phyloP scores from a whole-genome alignment of 768 basidiomycete genomes.

The Tylopilus intermedius region DNA sequence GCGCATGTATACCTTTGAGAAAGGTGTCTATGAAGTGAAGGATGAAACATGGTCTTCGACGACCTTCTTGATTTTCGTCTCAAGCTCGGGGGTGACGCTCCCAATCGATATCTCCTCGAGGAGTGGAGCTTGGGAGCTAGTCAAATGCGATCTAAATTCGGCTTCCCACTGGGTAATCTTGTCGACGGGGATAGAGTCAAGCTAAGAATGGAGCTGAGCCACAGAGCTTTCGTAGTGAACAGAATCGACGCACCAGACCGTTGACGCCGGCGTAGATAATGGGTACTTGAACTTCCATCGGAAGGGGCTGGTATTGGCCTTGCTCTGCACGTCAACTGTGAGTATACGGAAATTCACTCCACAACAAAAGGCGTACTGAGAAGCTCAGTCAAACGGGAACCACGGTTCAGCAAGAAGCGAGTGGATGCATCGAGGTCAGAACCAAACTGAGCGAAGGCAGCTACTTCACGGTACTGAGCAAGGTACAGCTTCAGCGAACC shows the following conservation, averaged over 20 bases:
- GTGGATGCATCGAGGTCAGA: conserved; percentile 99
- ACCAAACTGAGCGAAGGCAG: conserved; percentile 99
- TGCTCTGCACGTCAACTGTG: conserved; percentile 57
- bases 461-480: conserved; percentile 99
- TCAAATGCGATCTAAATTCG: conserved; percentile 86
- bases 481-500: conserved; percentile 99
- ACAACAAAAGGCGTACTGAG: conserved; percentile 51
- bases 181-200: conserved; percentile 93
- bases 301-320: conserved; percentile 93
- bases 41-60: conserved; percentile 85
- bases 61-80: conserved; percentile 91
- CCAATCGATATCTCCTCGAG: conserved; percentile 84
- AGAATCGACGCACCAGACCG: conserved; percentile 68
- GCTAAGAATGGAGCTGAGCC: conserved; percentile 37
- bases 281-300: conserved; percentile 96
- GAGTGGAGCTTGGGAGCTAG: conserved; percentile 65
- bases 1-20: conserved; percentile 8
- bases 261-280: conserved; percentile 99
- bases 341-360: conserved; percentile 4
- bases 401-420: conserved; percentile 95
- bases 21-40: conserved; percentile 54
- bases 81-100: conserved; percentile 82
- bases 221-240: background rate
- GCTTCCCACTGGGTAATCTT: conserved; percentile 91
- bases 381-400: conserved; percentile 96